Conservation (phyloP, 768 basidiomycete genomes). For the Suillus fuscotomentosus region DNA sequence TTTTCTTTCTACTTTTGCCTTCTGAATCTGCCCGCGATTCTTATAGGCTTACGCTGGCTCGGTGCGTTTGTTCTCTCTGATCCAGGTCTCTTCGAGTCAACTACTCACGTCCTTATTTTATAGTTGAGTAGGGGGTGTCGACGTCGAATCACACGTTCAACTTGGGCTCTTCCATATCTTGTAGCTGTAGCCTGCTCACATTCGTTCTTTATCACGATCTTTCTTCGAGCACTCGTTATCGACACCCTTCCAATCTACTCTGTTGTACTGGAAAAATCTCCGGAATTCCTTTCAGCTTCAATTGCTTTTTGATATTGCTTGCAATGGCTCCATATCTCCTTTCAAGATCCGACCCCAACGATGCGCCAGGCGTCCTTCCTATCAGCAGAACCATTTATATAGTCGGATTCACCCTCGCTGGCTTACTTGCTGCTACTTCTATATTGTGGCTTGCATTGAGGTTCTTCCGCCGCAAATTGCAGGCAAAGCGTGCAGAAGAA, state of each 20-base stretch:
- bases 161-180: background rate
- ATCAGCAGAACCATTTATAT: constrained; percentile 38
- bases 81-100: background rate
- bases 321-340: constrained; percentile 19
- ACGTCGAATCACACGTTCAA: background rate
- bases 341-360: constrained; percentile 12
- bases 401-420: constrained; percentile 50
- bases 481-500: constrained; percentile 34
- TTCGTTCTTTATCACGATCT: constrained; percentile 1
- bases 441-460: constrained; percentile 43
- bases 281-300: background rate
- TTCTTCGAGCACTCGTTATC: background rate
- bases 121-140: background rate
- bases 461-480: constrained; percentile 39
- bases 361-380: constrained; percentile 2
- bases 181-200: constrained; percentile 1
- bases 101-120: background rate
- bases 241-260: constrained; percentile 12
- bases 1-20: background rate
- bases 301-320: constrained; percentile 2
- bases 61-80: background rate
- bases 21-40: background rate
- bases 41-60: background rate
- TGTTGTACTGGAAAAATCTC: constrained; percentile 4
- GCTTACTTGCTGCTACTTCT: constrained; percentile 37